Evolutionary conservation across 1,139 yeast genomes (phyloP).

Genomic region (Trichomonascaceae sp.): DNA sequence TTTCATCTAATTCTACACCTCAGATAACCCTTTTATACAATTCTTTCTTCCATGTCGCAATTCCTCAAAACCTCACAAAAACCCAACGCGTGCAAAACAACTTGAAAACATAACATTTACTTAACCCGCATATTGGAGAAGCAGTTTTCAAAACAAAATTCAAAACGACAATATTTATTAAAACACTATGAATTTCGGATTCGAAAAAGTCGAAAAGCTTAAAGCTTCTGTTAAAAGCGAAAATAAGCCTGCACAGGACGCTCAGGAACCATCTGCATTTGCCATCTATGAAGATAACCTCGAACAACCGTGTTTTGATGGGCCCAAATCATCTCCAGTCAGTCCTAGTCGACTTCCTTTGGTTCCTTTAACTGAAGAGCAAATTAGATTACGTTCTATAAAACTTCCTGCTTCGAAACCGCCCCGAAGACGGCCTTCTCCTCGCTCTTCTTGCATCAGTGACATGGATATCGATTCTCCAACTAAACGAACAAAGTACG

Average conservation of each 20-base stretch:
- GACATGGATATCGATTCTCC: constrained; percentile 5
- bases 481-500: neutral
- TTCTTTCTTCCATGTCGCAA: neutral
- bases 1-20: neutral
- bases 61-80: neutral
- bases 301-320: neutral
- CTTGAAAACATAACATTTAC: neutral
- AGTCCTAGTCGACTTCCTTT: neutral
- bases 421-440: constrained; percentile 2
- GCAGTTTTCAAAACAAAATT: neutral
- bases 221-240: neutral
- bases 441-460: constrained; percentile 4
- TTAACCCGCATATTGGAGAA: neutral
- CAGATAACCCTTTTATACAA: neutral
- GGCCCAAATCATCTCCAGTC: neutral
- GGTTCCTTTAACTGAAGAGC: constrained; percentile 2
- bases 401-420: constrained; percentile 1
- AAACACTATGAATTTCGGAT: constrained; percentile 4
- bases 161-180: neutral
- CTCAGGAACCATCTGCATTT: neutral
- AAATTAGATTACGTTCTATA: constrained; percentile 7
- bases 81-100: neutral
- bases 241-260: neutral
- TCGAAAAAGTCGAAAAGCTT: constrained; percentile 1
- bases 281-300: constrained; percentile 6